Percentiles rank a stretch among this genome's conserved stretches.
Evolutionary conservation across 1,284 basidiomycete genomes (phyloP).

Genomic region (Lentinula novae-zelandiae): DNA sequence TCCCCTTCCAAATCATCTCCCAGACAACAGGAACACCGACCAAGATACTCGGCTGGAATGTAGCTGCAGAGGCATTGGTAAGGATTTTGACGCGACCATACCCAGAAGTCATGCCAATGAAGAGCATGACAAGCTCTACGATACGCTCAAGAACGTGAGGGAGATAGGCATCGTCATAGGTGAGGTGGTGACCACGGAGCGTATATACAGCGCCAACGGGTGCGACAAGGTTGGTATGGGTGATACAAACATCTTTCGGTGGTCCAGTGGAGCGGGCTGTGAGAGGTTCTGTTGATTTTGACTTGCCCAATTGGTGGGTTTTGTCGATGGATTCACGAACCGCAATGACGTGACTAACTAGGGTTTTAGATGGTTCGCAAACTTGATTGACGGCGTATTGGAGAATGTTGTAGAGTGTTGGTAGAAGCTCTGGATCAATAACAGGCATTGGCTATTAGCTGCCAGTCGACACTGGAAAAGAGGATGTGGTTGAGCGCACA

Average conservation of each 20-base stretch:
- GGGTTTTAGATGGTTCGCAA: constrained; percentile 50
- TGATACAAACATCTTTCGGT: constrained; percentile 94
- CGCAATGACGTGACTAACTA: constrained; percentile 56
- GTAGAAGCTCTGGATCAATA: constrained; percentile 89
- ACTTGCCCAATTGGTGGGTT: constrained; percentile 61
- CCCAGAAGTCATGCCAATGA: constrained; percentile 74
- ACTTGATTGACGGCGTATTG: constrained; percentile 69
- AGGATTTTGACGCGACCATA: constrained; percentile 97
- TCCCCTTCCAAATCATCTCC: constrained; percentile 93
- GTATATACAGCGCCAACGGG: constrained; percentile 79
- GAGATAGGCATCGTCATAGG: constrained; percentile 70
- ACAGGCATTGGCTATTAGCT: constrained; percentile 87
- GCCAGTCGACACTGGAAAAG: constrained; percentile 72
- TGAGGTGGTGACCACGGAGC: constrained; percentile 78
- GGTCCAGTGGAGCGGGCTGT: constrained; percentile 74
- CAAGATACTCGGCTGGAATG: constrained; percentile 83
- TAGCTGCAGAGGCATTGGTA: constrained; percentile 82
- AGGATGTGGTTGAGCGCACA: constrained; percentile 4
- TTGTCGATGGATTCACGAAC: constrained; percentile 64
- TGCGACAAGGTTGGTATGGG: constrained; percentile 84
- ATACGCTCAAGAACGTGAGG: constrained; percentile 89
- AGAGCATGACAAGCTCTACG: constrained; percentile 67
- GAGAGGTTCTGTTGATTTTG: constrained; percentile 45
- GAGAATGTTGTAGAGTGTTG: constrained; percentile 68
- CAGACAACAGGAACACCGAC: constrained; percentile 91